Evolutionary conservation across 2,329 filamentous ascomycete genomes (phyloP).

Genomic region (Penicillium sp.): DNA sequence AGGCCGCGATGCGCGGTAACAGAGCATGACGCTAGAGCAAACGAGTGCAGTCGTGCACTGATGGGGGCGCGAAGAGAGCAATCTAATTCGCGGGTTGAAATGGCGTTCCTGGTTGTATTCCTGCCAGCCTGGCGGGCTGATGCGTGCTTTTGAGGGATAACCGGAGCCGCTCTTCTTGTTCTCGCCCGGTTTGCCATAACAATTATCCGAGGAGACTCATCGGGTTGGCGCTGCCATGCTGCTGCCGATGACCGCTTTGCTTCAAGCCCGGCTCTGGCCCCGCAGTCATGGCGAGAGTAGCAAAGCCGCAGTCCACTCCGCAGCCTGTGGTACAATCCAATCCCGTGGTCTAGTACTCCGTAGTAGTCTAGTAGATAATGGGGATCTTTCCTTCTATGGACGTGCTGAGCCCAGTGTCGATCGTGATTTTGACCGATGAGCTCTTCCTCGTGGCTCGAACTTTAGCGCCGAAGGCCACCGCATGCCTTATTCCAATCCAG

Average conservation of each 20-base stretch:
- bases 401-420: not conserved
- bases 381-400: not conserved
- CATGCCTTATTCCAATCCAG: not conserved
- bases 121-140: too few relatives aligned
- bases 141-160: not conserved
- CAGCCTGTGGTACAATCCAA: not conserved
- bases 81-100: not conserved
- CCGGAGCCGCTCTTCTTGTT: too few relatives aligned
- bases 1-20: not conserved
- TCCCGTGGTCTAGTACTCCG: not conserved
- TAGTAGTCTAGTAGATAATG: not conserved
- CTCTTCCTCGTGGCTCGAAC: not conserved
- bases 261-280: not conserved
- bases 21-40: not conserved
- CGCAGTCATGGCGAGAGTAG: too few relatives aligned
- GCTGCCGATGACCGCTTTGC: not conserved
- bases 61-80: not conserved
- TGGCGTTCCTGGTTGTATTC: not conserved
- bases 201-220: not conserved
- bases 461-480: not conserved
- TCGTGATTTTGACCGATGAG: not conserved
- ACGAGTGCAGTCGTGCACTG: not conserved
- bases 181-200: not conserved
- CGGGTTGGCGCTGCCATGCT: not conserved
- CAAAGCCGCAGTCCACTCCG: too few relatives aligned